A percentile compares a stretch with the other conserved stretches of the same genome.
These are phyloP conservation scores for Metrosideros polymorpha DNA, from an alignment of 441 rosid species.

Conservation along the genomic window DNA sequence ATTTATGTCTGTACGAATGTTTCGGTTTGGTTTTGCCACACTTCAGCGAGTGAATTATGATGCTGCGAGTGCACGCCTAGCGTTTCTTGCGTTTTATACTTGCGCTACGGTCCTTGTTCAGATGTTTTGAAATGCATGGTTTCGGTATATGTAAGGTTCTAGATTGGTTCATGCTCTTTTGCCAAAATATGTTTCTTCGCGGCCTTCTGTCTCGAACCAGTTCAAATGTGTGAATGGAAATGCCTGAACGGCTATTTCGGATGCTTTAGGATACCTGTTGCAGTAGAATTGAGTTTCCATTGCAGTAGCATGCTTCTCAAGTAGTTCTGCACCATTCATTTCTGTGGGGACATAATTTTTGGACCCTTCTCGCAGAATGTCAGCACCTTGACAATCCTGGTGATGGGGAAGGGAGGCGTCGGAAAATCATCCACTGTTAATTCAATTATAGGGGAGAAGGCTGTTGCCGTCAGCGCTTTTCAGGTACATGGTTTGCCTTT, in stretches of 20 bases:
- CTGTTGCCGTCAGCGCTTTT: constrained; percentile 72
- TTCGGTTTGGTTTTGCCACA: neutral
- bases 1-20: neutral
- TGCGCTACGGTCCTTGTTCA: neutral
- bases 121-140: neutral
- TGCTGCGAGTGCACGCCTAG: neutral
- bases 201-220: neutral
- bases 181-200: neutral
- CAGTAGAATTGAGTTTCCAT: neutral
- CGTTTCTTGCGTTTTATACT: neutral
- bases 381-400: constrained; percentile 74
- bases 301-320: neutral
- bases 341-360: neutral
- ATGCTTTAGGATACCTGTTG: neutral
- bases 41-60: neutral
- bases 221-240: neutral
- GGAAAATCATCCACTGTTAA: constrained; percentile 96
- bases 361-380: constrained; percentile 40
- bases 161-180: neutral
- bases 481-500: constrained; percentile 26
- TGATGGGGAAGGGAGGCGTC: constrained; percentile 95
- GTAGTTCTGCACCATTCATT: neutral
- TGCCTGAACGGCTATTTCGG: neutral
- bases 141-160: neutral
- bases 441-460: constrained; percentile 92